Conservation (phyloP, 495 filamentous ascomycete genomes). For the Daldinia childiae region DNA sequence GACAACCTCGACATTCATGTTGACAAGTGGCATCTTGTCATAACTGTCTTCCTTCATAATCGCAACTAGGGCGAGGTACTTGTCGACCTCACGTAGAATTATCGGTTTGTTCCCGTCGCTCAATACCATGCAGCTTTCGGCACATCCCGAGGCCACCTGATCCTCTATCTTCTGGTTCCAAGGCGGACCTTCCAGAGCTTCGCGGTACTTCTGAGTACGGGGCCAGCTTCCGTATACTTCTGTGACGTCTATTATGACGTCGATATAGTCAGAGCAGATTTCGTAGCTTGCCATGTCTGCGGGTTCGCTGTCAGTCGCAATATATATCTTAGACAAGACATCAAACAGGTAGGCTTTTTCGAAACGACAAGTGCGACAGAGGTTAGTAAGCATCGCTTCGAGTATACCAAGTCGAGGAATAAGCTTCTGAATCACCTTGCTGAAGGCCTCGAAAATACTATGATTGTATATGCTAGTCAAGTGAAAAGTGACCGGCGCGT, state of each 20-base stretch:
- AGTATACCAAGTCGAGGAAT: conserved; percentile 92
- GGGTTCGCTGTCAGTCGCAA: conserved; percentile 91
- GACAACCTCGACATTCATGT: conserved; percentile 65
- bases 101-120: conserved; percentile 82
- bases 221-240: conserved; percentile 88
- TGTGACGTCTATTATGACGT: conserved; percentile 94
- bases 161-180: conserved; percentile 72
- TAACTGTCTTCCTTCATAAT: conserved; percentile 74
- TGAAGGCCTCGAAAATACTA: conserved; percentile 97
- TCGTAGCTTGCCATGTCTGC: conserved; percentile 94
- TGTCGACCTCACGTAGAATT: conserved; percentile 90
- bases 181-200: conserved; percentile 65
- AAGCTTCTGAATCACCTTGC: conserved; percentile 96
- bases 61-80: conserved; percentile 80
- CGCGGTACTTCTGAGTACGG: conserved; percentile 59
- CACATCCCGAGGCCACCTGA: conserved; percentile 69
- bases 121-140: conserved; percentile 80
- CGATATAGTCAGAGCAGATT: conserved; percentile 97
- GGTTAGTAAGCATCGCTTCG: conserved; percentile 88
- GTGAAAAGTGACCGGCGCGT: conserved; percentile 90
- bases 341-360: conserved; percentile 98
- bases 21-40: conserved; percentile 67
- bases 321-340: conserved; percentile 96
- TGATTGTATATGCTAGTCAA: conserved; percentile 98
- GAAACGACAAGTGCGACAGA: conserved; percentile 88